phyloP scores from a whole-genome alignment of 805 yeast species.

The Suhomyces kilbournensis region DNA sequence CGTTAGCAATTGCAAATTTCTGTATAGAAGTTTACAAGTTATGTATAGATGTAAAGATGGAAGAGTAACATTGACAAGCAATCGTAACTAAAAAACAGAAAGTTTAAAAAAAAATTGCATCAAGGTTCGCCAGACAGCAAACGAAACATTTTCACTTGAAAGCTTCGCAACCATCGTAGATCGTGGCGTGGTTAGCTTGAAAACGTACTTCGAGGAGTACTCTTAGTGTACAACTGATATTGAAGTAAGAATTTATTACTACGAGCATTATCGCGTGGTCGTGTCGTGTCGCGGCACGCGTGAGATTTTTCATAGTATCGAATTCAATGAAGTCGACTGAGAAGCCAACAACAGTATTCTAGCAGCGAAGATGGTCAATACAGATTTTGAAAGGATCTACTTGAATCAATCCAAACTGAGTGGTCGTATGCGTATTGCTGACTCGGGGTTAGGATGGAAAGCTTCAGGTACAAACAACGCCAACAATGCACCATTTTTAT shows the following conservation, averaged over 20 bases:
- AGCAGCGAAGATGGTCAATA: conserved; percentile 36
- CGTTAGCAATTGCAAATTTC: not conserved
- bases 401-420: conserved; percentile 77
- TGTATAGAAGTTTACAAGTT: not conserved
- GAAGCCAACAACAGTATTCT: not conserved
- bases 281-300: conserved; percentile 2
- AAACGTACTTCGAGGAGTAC: not conserved
- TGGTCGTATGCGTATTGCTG: conserved; percentile 93
- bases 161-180: not conserved
- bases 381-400: conserved; percentile 89
- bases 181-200: too few species aligned
- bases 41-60: not conserved
- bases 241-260: not conserved
- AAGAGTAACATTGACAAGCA: not conserved
- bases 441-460: conserved; percentile 98
- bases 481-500: conserved; percentile 67
- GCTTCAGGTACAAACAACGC: conserved; percentile 48
- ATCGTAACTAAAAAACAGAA: not conserved
- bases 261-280: not conserved
- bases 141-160: not conserved
- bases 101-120: not conserved
- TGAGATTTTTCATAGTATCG: conserved; percentile 1
- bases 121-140: not conserved
- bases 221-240: not conserved
- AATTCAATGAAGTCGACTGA: not conserved